Conservation (phyloP, 1,139 yeast species). For the Eremothecium cymbalariae region DNA sequence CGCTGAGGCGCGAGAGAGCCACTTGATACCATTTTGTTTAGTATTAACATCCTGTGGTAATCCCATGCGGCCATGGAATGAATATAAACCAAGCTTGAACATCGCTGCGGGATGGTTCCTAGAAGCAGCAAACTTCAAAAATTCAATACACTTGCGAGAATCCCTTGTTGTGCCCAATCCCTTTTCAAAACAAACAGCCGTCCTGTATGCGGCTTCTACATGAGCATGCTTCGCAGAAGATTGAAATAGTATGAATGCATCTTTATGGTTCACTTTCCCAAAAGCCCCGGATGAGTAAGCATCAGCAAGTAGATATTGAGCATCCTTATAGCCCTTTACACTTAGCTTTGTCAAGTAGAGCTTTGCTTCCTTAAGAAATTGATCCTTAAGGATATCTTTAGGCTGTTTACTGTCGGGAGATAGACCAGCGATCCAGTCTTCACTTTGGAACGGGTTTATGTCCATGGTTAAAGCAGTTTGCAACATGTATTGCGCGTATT, state of each 20-base stretch:
- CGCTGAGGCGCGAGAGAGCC: slow-evolving; percentile 84
- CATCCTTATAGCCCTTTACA: slow-evolving; percentile 78
- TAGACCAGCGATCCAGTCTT: slow-evolving; percentile 6
- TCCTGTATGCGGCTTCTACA: slow-evolving; percentile 81
- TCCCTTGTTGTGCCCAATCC: slow-evolving; percentile 91
- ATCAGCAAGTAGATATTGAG: slow-evolving; percentile 85
- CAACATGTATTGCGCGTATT: slow-evolving; percentile 84
- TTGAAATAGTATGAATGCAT: slow-evolving; percentile 69
- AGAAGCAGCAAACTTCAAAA: slow-evolving; percentile 78
- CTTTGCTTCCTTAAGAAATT: slow-evolving; percentile 69
- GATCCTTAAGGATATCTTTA: slow-evolving; percentile 28
- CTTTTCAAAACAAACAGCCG: slow-evolving; percentile 86
- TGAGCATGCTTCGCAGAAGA: slow-evolving; percentile 92
- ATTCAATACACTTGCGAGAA: slow-evolving; percentile 77
- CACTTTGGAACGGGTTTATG: slow-evolving; percentile 6
- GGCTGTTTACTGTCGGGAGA: slow-evolving; percentile 11
- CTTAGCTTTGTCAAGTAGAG: slow-evolving; percentile 62
- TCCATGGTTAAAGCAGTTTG: slow-evolving; percentile 65
- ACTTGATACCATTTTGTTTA: slow-evolving; percentile 81
- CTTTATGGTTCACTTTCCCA: slow-evolving; percentile 73
- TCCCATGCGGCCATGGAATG: slow-evolving; percentile 81
- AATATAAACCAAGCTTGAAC: slow-evolving; percentile 83
- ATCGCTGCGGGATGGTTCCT: slow-evolving; percentile 93
- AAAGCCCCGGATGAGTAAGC: slow-evolving; percentile 80
- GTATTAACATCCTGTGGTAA: slow-evolving; percentile 57